phyloP scores from a whole-genome alignment of 2,329 filamentous ascomycete species.

The Ceratocystis alfenasii region DNA sequence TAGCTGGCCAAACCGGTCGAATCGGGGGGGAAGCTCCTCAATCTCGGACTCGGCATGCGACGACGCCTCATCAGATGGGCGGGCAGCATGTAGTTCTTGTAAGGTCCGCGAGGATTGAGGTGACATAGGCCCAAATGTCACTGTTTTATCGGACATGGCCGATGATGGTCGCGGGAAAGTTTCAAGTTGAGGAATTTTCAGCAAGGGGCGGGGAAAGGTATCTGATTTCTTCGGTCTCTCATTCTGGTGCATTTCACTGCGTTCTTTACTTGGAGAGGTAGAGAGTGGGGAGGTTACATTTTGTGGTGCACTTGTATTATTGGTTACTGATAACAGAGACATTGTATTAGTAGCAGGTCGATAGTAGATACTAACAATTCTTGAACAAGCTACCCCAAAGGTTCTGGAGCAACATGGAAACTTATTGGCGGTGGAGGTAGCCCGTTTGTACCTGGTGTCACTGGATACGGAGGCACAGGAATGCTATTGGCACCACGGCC shows the following conservation, averaged over 20 bases:
- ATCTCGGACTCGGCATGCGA: slow-evolving; percentile 31
- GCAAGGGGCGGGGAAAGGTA: slow-evolving; percentile 2
- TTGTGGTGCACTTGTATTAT: background rate
- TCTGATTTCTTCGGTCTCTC: slow-evolving; percentile 7
- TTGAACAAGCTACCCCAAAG: background rate
- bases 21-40: slow-evolving; percentile 38
- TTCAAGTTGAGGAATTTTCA: slow-evolving; percentile 2
- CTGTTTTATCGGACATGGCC: slow-evolving; percentile 23
- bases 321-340: slow-evolving; percentile 8
- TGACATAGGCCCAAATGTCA: slow-evolving; percentile 39
- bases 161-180: background rate
- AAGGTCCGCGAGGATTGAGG: slow-evolving; percentile 29
- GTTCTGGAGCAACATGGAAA: slow-evolving; percentile 15
- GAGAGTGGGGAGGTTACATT: background rate
- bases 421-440: slow-evolving; percentile 21
- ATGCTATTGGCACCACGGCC: background rate
- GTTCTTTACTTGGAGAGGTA: slow-evolving; percentile 9
- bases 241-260: slow-evolving; percentile 11
- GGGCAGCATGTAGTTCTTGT: slow-evolving; percentile 18
- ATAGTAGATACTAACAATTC: background rate
- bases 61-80: slow-evolving; percentile 14
- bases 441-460: slow-evolving; percentile 18
- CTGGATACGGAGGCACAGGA: slow-evolving; percentile 20
- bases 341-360: slow-evolving; percentile 5
- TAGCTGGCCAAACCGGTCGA: slow-evolving; percentile 35